Base-by-base conservation (phyloP, 352 stramenopile genomes). In the Pythium brachiatum region DNA sequence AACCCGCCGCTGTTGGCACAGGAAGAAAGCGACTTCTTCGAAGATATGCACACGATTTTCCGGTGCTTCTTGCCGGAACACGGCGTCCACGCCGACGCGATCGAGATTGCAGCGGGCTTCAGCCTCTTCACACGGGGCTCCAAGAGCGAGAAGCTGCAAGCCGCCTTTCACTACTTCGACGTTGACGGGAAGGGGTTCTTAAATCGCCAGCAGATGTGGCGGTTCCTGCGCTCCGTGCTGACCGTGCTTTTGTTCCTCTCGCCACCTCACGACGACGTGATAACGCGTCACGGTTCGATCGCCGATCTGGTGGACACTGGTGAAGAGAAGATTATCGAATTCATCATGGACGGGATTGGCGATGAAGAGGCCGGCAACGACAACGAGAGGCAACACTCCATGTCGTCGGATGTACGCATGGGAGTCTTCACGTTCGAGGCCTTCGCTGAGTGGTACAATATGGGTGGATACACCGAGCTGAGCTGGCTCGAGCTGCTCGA, bases 401-500 rank as follows among this genome's bases (percentile, higher is more conserved):
- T 82, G 79, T 43, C 47, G 47, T 83, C 78, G 1, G 78, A 90
- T 38, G 63, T 84, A 53, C 79, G 69, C 11, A 39, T 80, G 16
- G 79, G 75, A 13, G 65, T 89, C 6, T 92, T 87, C 62, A 85
- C 73, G 9, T 95, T 95, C 72, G 86, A 94, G 69, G 76, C 92
- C 18, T 95, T 95, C 57, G 86, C 84, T 1, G 52, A 79, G 27
- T 95, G 86, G 86, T 96, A 96, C 61, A 96, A 96, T 64, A 74
- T 74, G 5, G 84, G 84, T 46, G 88, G 88, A 0, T 93, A 79
- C 52, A 80, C 84, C 54, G 73, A 66, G 2, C 87, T 94, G 78
- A 94, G 85, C 50, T 96, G 86, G 85, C 59, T 96, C 8, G 88
- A 96, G 64, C 56, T 96, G 32, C 73, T 96, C 7, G 88, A 96